Conservation (phyloP, 169 alveolate genomes). For the Toxoplasma gondii region DNA sequence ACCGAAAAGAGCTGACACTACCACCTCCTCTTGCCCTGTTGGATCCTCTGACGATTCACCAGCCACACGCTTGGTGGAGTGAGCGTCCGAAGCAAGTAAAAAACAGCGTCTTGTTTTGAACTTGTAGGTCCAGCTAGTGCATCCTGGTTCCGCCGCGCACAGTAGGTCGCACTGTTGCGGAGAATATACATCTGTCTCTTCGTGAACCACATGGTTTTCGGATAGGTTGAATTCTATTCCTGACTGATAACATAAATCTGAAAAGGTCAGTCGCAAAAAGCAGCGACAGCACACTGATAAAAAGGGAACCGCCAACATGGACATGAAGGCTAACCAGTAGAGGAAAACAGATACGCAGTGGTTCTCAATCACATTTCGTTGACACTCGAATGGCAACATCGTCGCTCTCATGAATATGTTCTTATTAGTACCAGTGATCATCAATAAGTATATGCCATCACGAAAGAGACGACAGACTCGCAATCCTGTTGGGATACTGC, state of each 20-base stretch:
- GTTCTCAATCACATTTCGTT: too few species aligned
- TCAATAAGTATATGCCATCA: too few species aligned
- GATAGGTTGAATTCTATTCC: background rate
- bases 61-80: background rate
- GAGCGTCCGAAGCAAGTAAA: background rate
- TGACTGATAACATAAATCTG: slow-evolving; percentile 31
- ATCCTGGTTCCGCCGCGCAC: background rate
- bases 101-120: background rate
- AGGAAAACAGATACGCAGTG: too few species aligned
- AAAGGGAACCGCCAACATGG: too few species aligned
- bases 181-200: background rate
- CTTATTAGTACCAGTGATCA: too few species aligned
- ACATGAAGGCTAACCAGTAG: too few species aligned
- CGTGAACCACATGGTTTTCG: background rate
- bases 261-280: background rate
- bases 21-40: background rate
- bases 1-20: background rate
- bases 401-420: too few species aligned
- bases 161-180: slow-evolving; percentile 33
- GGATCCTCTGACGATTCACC: background rate
- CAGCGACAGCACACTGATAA: background rate
- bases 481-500: too few species aligned
- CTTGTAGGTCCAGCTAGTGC: slow-evolving; percentile 26
- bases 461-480: too few species aligned
- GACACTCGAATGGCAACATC: too few species aligned